Conservation (phyloP, 2,329 filamentous ascomycete genomes). For the Delphinella strobiligena region DNA sequence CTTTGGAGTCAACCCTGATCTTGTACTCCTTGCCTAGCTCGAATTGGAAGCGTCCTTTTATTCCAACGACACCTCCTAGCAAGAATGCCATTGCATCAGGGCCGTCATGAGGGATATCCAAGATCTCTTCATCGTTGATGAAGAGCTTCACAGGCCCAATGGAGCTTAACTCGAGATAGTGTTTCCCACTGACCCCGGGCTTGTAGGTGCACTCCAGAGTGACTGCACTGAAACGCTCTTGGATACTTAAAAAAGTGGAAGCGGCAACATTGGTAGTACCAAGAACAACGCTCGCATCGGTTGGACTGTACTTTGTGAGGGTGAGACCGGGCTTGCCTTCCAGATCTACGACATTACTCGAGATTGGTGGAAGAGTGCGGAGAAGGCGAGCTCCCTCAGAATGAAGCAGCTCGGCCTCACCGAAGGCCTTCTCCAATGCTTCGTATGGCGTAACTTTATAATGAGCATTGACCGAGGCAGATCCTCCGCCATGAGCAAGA, state of each 20-base stretch:
- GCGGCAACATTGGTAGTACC: background rate
- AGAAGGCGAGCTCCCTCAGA: background rate
- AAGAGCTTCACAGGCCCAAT: background rate
- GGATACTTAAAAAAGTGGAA: background rate
- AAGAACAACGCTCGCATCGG: background rate
- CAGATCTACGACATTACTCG: background rate
- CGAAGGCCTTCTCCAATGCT: background rate
- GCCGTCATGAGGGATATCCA: background rate
- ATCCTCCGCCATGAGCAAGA: constrained; percentile 4
- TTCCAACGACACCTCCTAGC: background rate
- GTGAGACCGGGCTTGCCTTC: background rate
- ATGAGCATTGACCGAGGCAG: constrained; percentile 6
- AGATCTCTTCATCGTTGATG: background rate
- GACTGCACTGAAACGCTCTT: background rate
- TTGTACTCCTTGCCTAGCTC: background rate
- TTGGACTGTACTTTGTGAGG: background rate
- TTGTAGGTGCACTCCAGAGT: background rate
- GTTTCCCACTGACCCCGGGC: background rate
- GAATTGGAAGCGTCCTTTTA: background rate
- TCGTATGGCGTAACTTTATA: constrained; percentile 6
- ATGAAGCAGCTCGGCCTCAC: background rate
- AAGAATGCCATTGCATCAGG: background rate
- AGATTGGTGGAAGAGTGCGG: background rate
- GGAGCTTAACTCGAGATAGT: constrained; percentile 1
- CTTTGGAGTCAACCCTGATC: background rate